Evolutionary conservation across 352 stramenopile genomes (phyloP).

Genomic region (Aphanomyces astaci): DNA sequence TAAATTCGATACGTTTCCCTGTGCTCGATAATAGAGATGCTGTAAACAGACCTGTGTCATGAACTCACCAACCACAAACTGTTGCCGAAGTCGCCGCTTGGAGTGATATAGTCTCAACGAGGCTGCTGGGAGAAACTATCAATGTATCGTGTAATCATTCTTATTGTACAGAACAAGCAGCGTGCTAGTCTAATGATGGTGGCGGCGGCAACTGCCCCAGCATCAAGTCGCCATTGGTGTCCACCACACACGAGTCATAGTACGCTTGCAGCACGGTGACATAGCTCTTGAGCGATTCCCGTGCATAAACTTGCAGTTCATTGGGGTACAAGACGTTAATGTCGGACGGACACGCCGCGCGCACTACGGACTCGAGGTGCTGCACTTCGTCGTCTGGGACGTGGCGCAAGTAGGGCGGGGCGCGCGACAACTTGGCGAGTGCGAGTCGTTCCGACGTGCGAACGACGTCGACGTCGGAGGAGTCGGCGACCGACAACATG

Average conservation of each 20-base stretch:
- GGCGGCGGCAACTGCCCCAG: background rate
- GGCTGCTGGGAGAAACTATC: too few relatives aligned
- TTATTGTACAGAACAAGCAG: background rate
- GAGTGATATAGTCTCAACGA: too few relatives aligned
- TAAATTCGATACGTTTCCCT: too few relatives aligned
- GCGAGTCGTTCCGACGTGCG: slow-evolving; percentile 51
- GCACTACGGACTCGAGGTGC: slow-evolving; percentile 47
- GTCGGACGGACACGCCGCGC: slow-evolving; percentile 43
- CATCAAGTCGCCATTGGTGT: background rate
- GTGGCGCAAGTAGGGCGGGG: slow-evolving; percentile 68
- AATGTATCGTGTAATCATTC: background rate
- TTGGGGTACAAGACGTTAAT: slow-evolving; percentile 31
- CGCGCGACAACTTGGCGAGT: slow-evolving; percentile 47
- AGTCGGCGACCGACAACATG: too few relatives aligned
- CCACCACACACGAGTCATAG: slow-evolving; percentile 27
- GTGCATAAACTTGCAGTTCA: slow-evolving; percentile 50
- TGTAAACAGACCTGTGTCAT: too few relatives aligned
- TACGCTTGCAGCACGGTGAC: slow-evolving; percentile 60
- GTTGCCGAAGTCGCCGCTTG: too few relatives aligned
- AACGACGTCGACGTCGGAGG: slow-evolving; percentile 48
- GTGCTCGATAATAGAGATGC: too few relatives aligned
- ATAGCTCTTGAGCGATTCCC: slow-evolving; percentile 50
- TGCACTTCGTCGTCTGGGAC: slow-evolving; percentile 54
- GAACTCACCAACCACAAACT: too few relatives aligned
- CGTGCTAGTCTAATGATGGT: background rate